Conservation (phyloP, 2,329 filamentous ascomycete species). For the Metarhizium humberi region DNA sequence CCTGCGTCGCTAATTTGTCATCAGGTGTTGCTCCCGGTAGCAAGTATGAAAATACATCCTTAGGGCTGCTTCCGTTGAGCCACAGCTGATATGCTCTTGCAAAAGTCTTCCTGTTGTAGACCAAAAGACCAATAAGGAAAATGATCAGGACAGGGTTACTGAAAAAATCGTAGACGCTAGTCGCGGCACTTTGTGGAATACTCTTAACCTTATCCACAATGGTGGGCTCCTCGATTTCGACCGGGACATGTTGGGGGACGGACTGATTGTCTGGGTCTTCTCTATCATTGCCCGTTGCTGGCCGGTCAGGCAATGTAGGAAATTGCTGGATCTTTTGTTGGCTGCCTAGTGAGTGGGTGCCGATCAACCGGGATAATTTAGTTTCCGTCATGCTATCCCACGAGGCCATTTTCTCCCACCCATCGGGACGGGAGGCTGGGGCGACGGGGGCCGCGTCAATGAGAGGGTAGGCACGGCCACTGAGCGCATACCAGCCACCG, state of each 20-base stretch:
- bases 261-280: conserved; percentile 26
- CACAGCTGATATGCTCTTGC: conserved; percentile 28
- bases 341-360: conserved; percentile 57
- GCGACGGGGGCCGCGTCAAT: conserved; percentile 58
- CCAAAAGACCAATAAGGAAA: conserved; percentile 30
- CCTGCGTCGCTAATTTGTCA: background rate
- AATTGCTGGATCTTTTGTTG: conserved; percentile 23
- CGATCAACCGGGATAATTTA: conserved; percentile 54
- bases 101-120: conserved; percentile 37
- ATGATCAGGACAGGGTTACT: conserved; percentile 44
- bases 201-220: conserved; percentile 42
- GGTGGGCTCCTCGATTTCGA: conserved; percentile 25
- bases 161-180: conserved; percentile 44
- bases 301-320: conserved; percentile 26
- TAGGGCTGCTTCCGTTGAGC: conserved; percentile 20
- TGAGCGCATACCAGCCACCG: conserved; percentile 94
- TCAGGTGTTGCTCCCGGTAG: background rate
- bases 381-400: conserved; percentile 30
- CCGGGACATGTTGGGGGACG: conserved; percentile 17
- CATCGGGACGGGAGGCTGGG: conserved; percentile 34
- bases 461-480: conserved; percentile 74
- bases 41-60: conserved; percentile 13
- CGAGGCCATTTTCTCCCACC: conserved; percentile 32
- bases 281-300: conserved; percentile 15
- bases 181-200: conserved; percentile 39